Conservation (phyloP, 352 stramenopile species). For the Thalassiosira ordinaria region DNA sequence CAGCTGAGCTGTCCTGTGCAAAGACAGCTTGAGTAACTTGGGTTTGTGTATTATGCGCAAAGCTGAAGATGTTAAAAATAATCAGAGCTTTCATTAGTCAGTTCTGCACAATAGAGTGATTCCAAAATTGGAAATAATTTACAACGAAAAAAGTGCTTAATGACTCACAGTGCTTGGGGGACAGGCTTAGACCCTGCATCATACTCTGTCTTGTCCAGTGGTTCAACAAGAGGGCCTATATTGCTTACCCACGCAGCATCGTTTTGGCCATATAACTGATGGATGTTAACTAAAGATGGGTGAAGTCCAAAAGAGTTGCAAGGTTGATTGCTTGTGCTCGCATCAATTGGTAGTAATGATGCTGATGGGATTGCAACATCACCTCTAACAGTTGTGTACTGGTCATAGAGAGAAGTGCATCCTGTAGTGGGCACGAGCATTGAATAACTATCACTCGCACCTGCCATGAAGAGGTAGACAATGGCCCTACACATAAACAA, state of each 20-base stretch:
- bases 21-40: constrained; percentile 58
- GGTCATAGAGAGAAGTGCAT: constrained; percentile 39
- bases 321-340: constrained; percentile 49
- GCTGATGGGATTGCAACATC: constrained; percentile 59
- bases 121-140: no score
- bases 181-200: constrained; percentile 30
- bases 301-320: constrained; percentile 71
- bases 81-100: no score
- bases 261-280: constrained; percentile 58
- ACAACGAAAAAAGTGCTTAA: no score
- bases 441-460: constrained; percentile 64
- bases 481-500: constrained; percentile 56
- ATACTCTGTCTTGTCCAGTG: constrained; percentile 44
- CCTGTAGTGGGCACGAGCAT: constrained; percentile 49
- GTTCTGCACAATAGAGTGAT: no score
- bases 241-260: constrained; percentile 69
- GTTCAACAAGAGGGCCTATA: constrained; percentile 61
- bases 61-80: no score
- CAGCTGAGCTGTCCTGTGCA: constrained; percentile 44
- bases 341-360: constrained; percentile 43
- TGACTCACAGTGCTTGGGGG: constrained; percentile 55
- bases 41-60: constrained; percentile 73
- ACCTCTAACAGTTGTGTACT: constrained; percentile 60
- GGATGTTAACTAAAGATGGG: constrained; percentile 47
- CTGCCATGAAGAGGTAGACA: constrained; percentile 74